A percentile compares a stretch with the other conserved stretches of the same genome.
Conservation (phyloP, 768 basidiomycete genomes). For the Leccinum truebloodii region DNA sequence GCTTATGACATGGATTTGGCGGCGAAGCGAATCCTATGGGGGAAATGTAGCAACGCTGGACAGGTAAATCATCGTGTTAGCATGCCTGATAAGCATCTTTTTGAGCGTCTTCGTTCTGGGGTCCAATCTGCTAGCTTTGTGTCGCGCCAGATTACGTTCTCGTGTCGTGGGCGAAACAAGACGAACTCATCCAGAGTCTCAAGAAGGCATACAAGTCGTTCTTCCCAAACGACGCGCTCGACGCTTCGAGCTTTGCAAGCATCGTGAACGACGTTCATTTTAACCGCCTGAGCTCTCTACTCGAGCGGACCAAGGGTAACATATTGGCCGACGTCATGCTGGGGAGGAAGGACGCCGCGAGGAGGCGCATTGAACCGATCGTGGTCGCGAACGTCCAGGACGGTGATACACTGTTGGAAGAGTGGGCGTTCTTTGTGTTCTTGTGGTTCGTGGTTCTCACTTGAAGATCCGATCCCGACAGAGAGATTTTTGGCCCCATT, state of each 20-base stretch:
- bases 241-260: slow-evolving; percentile 43
- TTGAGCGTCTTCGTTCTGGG: background rate
- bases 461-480: slow-evolving; percentile 24
- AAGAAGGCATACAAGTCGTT: slow-evolving; percentile 46
- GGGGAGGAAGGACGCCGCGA: slow-evolving; percentile 36
- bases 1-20: slow-evolving; percentile 47
- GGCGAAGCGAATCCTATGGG: slow-evolving; percentile 67
- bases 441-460: background rate
- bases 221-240: slow-evolving; percentile 54
- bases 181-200: slow-evolving; percentile 47
- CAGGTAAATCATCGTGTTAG: slow-evolving; percentile 41
- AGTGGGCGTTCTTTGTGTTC: slow-evolving; percentile 37
- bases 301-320: slow-evolving; percentile 56
- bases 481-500: slow-evolving; percentile 76
- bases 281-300: slow-evolving; percentile 49
- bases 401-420: slow-evolving; percentile 61
- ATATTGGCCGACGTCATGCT: slow-evolving; percentile 51
- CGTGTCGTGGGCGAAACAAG: slow-evolving; percentile 42
- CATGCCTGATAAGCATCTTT: background rate
- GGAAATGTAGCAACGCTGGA: slow-evolving; percentile 64
- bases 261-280: slow-evolving; percentile 59
- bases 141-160: slow-evolving; percentile 49
- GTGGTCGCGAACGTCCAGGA: slow-evolving; percentile 54
- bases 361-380: slow-evolving; percentile 56
- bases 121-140: slow-evolving; percentile 33